phyloP scores from a whole-genome alignment of 139 green algal genomes.

The Coccomyxa sp. region DNA sequence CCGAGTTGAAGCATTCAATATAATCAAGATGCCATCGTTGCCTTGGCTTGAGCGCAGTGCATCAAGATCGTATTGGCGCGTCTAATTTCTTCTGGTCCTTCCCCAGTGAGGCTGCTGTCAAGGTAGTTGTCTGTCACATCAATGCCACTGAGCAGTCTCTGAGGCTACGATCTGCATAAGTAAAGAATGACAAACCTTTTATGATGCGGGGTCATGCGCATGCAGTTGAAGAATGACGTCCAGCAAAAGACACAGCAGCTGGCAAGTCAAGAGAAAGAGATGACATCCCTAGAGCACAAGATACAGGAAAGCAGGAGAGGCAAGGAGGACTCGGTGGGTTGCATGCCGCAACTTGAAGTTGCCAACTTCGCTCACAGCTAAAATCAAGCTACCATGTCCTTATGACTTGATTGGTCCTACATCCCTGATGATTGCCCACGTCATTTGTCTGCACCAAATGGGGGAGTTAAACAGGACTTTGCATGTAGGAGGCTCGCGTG shows the following conservation, averaged over 20 bases:
- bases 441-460: too few relatives aligned
- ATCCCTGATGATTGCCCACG: too few relatives aligned
- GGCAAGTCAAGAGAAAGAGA: constrained; percentile 4
- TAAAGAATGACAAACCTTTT: too few relatives aligned
- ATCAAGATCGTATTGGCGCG: constrained; percentile 72
- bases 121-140: constrained; percentile 20
- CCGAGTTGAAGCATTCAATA: too few relatives aligned
- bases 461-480: too few relatives aligned
- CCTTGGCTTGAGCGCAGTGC: constrained; percentile 24
- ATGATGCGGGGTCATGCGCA: background rate
- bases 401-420: too few relatives aligned
- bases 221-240: constrained; percentile 15
- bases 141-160: background rate
- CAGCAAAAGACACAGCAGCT: constrained; percentile 20
- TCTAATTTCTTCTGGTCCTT: constrained; percentile 84
- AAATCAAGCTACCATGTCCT: too few relatives aligned
- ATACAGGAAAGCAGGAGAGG: constrained; percentile 34
- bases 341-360: background rate
- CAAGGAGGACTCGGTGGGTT: constrained; percentile 52
- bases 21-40: too few relatives aligned
- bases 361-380: too few relatives aligned
- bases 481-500: constrained; percentile 26
- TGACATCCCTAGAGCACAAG: constrained; percentile 22
- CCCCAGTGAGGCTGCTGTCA: constrained; percentile 58
- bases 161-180: too few relatives aligned